Base-by-base conservation (phyloP, 495 filamentous ascomycete species). In the Amorphotheca resinae region DNA sequence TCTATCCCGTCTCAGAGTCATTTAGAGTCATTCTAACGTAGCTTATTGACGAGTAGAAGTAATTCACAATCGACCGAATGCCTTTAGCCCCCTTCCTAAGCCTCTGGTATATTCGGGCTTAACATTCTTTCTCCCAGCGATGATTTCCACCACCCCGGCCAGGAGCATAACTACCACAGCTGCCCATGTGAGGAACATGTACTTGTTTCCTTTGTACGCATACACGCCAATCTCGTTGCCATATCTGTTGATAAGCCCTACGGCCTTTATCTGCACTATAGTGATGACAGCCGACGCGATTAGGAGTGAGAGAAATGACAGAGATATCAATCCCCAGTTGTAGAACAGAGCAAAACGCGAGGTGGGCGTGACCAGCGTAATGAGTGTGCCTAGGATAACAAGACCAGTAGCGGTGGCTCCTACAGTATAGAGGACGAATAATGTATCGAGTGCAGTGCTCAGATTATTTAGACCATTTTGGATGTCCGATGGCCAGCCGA, bases 381-480 rank as follows among this genome's bases (percentile, higher is more conserved):
- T 40, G 31, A 73, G 38, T n/a, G 70, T 64, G 2, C 60, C 52
- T 2, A 87, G 30, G 31, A 85, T 58, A 3, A 68, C 61, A 6
- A 80, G 48, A 9, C 73, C 77, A 16, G 73, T 64, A 12, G 79
- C 62, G 3, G 62, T 74, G 26, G 75, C 67, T 1, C 69, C 77
- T 8, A 86, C 64, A 46, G 69, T 72, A 54, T 84, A 84, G 41
- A 87, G 59, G 23, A 83, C 64, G 43, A 79, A 79, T 48, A 75
- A 67, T 0, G 72, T 73, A 18, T 72, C 68, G 31, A 68, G 49
- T 12, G 64, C 56, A 22, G 41, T 46, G 48, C 63, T 65, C 41
- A 78, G 55, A 1, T 67, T 68, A 43, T 76, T 60, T 41, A 87
- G 62, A 18, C 72, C 72, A 31, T 71, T 59, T 50, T 76, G 67